Conservation (phyloP, 345 rosid genomes). For the Citrus medica region DNA sequence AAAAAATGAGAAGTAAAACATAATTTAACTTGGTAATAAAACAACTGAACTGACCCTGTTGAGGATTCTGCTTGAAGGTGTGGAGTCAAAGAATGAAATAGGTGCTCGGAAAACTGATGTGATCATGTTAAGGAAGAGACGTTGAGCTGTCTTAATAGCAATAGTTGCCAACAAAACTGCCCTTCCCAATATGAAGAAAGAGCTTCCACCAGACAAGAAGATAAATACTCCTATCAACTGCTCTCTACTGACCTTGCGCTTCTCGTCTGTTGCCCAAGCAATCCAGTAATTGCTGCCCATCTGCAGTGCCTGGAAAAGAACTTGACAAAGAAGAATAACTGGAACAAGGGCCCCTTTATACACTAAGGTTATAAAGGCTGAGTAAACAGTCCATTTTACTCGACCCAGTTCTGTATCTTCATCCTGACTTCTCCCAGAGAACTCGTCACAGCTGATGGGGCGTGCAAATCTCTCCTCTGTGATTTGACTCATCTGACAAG, state of each 20-base stretch:
- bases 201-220: conserved; percentile 62
- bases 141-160: conserved; percentile 58
- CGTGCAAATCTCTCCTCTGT: conserved; percentile 32
- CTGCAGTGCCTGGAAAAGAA: conserved; percentile 63
- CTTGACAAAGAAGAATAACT: conserved; percentile 43
- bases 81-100: conserved; percentile 62
- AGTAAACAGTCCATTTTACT: conserved; percentile 64
- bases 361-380: conserved; percentile 47
- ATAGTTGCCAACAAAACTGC: conserved; percentile 56
- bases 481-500: conserved; percentile 25
- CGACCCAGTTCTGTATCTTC: conserved; percentile 57
- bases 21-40: not conserved
- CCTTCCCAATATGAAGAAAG: conserved; percentile 61
- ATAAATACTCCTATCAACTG: conserved; percentile 46
- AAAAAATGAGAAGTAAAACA: not conserved
- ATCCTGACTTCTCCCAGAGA: conserved; percentile 24
- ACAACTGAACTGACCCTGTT: conserved; percentile 40
- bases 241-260: conserved; percentile 23
- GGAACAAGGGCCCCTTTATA: conserved; percentile 52
- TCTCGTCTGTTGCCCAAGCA: conserved; percentile 60
- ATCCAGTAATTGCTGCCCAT: conserved; percentile 77
- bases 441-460: conserved; percentile 16
- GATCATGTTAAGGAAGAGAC: conserved; percentile 55
- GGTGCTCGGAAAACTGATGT: conserved; percentile 60
- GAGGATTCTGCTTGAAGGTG: conserved; percentile 70